Conservation (phyloP, 2,329 filamentous ascomycete species). For the Arthrobotrys sphaeroides region DNA sequence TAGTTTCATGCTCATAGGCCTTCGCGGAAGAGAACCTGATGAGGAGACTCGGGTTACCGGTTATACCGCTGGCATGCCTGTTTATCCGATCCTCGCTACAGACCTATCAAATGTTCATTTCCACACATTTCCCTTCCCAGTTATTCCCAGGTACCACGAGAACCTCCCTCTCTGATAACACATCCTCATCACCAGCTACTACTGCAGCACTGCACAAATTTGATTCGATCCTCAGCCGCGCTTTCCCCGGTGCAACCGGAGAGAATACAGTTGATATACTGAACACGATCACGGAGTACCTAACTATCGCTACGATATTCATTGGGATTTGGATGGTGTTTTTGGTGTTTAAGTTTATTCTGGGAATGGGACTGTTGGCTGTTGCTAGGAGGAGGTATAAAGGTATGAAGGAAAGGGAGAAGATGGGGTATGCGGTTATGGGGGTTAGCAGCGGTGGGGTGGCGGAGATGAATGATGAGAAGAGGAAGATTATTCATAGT, state of each 20-base stretch:
- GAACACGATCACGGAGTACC: conserved; percentile 40
- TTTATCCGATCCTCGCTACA: conserved; percentile 95
- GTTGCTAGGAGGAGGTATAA: conserved; percentile 82
- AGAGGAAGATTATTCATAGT: conserved; percentile 83
- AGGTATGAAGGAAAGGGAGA: conserved; percentile 74
- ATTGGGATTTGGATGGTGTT: conserved; percentile 85
- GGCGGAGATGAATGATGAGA: conserved; percentile 88
- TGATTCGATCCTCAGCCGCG: conserved; percentile 78
- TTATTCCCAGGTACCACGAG: conserved; percentile 70
- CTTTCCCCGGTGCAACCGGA: conserved; percentile 72
- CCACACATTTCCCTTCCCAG: conserved; percentile 81
- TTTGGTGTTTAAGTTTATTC: conserved; percentile 81
- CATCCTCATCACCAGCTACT: conserved; percentile 76
- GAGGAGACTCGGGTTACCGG: conserved; percentile 85
- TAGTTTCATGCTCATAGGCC: conserved; percentile 66
- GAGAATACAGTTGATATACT: conserved; percentile 67
- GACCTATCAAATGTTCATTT: conserved; percentile 97
- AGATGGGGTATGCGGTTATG: conserved; percentile 72
- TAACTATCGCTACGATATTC: conserved; percentile 67
- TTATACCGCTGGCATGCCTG: conserved; percentile 90
- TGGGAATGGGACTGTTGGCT: conserved; percentile 86
- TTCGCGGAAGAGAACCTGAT: conserved; percentile 91
- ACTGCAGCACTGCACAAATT: conserved; percentile 81
- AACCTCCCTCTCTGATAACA: conserved; percentile 48
- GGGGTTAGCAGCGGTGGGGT: conserved; percentile 83